A percentile compares a stretch with the other conserved stretches of the same genome.
Evolutionary conservation across 148 eudicot genomes (phyloP).

Genomic region (Chenopodium formosanum): DNA sequence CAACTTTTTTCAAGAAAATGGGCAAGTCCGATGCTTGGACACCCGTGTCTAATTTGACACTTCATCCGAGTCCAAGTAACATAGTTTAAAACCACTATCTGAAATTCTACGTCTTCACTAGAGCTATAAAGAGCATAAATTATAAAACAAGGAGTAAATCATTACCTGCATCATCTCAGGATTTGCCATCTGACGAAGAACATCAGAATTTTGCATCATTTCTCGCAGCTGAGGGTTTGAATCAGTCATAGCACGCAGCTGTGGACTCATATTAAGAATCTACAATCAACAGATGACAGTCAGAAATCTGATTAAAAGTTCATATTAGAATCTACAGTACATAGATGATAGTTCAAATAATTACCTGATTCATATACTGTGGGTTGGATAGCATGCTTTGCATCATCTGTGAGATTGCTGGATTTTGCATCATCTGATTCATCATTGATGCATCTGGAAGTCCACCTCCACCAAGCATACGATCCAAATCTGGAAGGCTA

Average conservation of each 20-base stretch:
- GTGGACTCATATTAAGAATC: constrained; percentile 65
- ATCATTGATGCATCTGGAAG: constrained; percentile 56
- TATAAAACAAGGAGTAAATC: neutral
- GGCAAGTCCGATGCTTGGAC: no score
- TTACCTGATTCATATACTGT: constrained; percentile 81
- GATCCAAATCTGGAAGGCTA: constrained; percentile 68
- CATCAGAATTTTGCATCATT: constrained; percentile 91
- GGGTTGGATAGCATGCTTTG: constrained; percentile 85
- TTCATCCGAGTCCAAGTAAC: no score
- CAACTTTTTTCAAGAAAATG: no score
- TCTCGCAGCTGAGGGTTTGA: constrained; percentile 83
- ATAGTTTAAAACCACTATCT: no score
- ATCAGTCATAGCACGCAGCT: constrained; percentile 72
- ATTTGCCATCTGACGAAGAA: constrained; percentile 65
- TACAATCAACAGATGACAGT: constrained; percentile 27
- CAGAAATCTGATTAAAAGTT: constrained; percentile 19
- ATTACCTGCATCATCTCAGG: constrained; percentile 91
- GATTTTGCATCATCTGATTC: constrained; percentile 78
- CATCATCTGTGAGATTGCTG: constrained; percentile 94
- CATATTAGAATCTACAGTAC: constrained; percentile 42
- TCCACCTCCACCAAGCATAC: constrained; percentile 53
- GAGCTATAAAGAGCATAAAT: neutral
- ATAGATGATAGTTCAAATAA: constrained; percentile 17
- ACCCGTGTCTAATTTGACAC: no score
- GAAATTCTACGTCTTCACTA: no score